Percentiles rank a stretch among this genome's conserved stretches.
phyloP scores from a whole-genome alignment of 106 monocot species.

The Dioscorea zingiberensis region DNA sequence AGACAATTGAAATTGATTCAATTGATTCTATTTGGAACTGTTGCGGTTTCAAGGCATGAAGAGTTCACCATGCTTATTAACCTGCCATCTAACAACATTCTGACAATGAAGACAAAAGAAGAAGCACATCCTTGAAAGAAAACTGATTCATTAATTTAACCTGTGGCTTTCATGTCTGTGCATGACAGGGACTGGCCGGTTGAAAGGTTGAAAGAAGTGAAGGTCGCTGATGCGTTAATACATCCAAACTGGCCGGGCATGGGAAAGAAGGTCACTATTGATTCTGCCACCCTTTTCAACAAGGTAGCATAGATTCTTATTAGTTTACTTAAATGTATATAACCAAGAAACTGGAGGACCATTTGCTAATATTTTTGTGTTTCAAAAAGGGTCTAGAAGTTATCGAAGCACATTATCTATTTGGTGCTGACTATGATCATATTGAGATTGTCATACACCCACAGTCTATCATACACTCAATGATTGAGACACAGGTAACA shows the following conservation, averaged over 20 bases:
- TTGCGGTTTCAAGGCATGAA: no score
- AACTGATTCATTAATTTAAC: no score
- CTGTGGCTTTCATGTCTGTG: no score
- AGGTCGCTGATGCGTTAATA: conserved; percentile 93
- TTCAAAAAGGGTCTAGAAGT: conserved; percentile 80
- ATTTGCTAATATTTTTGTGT: not conserved
- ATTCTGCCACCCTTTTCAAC: conserved; percentile 96
- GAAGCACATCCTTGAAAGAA: no score
- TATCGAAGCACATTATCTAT: conserved; percentile 97
- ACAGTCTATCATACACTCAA: conserved; percentile 98
- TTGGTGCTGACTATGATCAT: conserved; percentile 85
- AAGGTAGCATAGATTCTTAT: conserved; percentile 32
- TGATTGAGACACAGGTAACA: conserved; percentile 92
- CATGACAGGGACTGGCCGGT: conserved; percentile 80
- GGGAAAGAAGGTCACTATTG: conserved; percentile 97
- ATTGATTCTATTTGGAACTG: no score
- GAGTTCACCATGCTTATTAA: no score
- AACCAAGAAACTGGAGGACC: not conserved
- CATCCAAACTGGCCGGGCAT: conserved; percentile 98
- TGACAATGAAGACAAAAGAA: no score
- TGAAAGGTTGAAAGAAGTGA: conserved; percentile 88
- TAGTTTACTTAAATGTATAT: not conserved
- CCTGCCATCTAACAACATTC: no score
- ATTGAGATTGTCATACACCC: conserved; percentile 96
- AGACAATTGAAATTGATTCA: no score